Evolutionary conservation across 805 yeast genomes (phyloP), one percentile per base, ranked within the genome.

Genomic region (Yarrowia deformans): DNA sequence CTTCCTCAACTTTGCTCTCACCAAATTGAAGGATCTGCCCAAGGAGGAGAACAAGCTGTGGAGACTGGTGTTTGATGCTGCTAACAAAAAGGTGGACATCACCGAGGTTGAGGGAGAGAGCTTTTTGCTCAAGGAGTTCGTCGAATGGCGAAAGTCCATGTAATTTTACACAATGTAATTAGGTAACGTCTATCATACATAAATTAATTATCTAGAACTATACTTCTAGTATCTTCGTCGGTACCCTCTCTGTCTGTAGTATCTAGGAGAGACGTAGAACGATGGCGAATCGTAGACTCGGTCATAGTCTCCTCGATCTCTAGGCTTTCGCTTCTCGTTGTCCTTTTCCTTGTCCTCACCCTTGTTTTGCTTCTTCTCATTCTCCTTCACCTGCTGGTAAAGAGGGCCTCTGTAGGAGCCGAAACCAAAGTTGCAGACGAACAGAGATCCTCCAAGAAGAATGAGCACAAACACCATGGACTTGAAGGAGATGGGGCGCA

Each of bases 1-100:
- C 74, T 95, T 87, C 90, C 91, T 77, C 94, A 94, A 3, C 93
- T 95, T 0, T 84, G 89, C 19, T 81, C 91, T 68, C 91, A 90
- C 69, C 93, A 97, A 97, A 76, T 94, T 42, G 81, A 81, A 50
- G 83, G 82, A 29, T 78, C 79, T 89, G 19, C 89, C 91, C 13
- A 80, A 81, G 37, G 85, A 85, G 52, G 87, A 87, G 1, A 35
- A 29, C 70, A 77, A 79, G 45, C 8, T 63, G 48, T 63, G 68
- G 68, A 52, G 32, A 32, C 23, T 63, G 56, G 37, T n/a, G 48
- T 63, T 63, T 43, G 56, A 63, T n/a, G 32, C 56, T 1, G 56
- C 40, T 23, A 49, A 48, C 37, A 48, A 40, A 18, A 48, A 37
- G 48, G 56, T 48, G 19, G 34, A 43, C 12, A 16, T 55, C 32